Conservation (phyloP, 495 filamentous ascomycete genomes). For the Aspergillus nidulans region DNA sequence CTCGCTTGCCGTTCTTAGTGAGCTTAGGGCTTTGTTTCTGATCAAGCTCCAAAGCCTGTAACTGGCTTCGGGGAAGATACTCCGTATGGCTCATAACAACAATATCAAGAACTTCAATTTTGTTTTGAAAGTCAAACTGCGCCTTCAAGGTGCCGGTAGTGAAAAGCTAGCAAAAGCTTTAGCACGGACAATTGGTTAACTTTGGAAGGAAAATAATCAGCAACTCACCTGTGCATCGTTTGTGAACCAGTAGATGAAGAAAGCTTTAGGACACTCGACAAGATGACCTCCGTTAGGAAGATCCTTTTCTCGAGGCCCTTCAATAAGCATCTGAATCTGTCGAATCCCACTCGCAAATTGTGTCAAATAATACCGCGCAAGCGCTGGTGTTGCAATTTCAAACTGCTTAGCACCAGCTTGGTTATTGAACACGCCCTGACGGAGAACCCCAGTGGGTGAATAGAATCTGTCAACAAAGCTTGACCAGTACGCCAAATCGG, state of each 20-base stretch:
- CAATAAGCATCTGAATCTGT: slow-evolving; percentile 71
- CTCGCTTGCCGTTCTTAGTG: slow-evolving; percentile 56
- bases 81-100: slow-evolving; percentile 60
- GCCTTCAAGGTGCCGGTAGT: slow-evolving; percentile 57
- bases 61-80: slow-evolving; percentile 56
- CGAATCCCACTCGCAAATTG: slow-evolving; percentile 80
- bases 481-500: slow-evolving; percentile 68
- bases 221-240: slow-evolving; percentile 62
- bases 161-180: slow-evolving; percentile 50
- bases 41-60: slow-evolving; percentile 51
- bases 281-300: slow-evolving; percentile 58
- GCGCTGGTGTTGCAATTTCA: slow-evolving; percentile 67
- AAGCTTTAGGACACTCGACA: slow-evolving; percentile 58
- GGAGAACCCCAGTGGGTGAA: slow-evolving; percentile 63
- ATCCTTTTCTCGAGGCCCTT: slow-evolving; percentile 50
- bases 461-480: slow-evolving; percentile 73
- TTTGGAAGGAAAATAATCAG: background rate
- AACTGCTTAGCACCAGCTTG: slow-evolving; percentile 62
- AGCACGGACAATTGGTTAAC: slow-evolving; percentile 6
- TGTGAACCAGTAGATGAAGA: slow-evolving; percentile 69
- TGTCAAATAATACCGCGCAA: slow-evolving; percentile 76
- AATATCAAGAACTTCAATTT: slow-evolving; percentile 69
- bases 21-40: slow-evolving; percentile 65
- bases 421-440: slow-evolving; percentile 53
- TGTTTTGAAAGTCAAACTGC: slow-evolving; percentile 63